Conservation (phyloP, 106 monocot genomes). For the Dendrobium officinale region DNA sequence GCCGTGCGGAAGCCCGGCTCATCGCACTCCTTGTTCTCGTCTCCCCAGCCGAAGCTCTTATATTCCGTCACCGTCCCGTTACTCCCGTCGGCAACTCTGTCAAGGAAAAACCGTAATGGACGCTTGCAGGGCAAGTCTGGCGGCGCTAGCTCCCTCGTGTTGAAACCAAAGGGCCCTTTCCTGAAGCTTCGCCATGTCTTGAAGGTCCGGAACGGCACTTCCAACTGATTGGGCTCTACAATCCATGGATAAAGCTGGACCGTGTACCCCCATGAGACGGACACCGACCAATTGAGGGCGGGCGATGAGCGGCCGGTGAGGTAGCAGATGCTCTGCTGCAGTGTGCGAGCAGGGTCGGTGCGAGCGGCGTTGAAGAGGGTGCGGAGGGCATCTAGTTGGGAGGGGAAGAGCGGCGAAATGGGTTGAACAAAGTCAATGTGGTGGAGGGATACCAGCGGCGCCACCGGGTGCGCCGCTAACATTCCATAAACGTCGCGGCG, state of each 20-base stretch:
- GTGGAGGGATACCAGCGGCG: conserved; percentile 76
- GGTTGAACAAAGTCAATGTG: conserved; percentile 58
- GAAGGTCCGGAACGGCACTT: conserved; percentile 53
- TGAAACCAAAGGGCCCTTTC: conserved; percentile 74
- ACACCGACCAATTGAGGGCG: conserved; percentile 51
- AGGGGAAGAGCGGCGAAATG: conserved; percentile 25
- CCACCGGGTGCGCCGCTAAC: conserved; percentile 83
- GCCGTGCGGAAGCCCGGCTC: conserved; percentile 20
- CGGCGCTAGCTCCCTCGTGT: conserved; percentile 29
- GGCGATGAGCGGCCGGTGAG: conserved; percentile 8
- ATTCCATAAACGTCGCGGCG: conserved; percentile 64
- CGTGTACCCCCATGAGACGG: conserved; percentile 86
- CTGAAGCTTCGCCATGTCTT: conserved; percentile 45
- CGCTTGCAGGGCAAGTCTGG: conserved; percentile 23
- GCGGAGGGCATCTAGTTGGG: conserved; percentile 36
- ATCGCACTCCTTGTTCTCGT: conserved; percentile 1
- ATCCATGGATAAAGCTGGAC: conserved; percentile 56
- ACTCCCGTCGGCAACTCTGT: conserved; percentile 11
- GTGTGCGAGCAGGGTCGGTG: conserved; percentile 43
- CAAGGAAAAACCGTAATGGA: conserved; percentile 46
- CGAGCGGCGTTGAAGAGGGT: conserved; percentile 31
- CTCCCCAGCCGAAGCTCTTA: conserved; percentile 1
- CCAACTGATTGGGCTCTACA: conserved; percentile 29
- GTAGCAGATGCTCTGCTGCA: conserved; percentile 81
- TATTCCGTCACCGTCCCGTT: conserved; percentile 34